Conservation (phyloP, 768 basidiomycete species). For the Boletus coccyginus region DNA sequence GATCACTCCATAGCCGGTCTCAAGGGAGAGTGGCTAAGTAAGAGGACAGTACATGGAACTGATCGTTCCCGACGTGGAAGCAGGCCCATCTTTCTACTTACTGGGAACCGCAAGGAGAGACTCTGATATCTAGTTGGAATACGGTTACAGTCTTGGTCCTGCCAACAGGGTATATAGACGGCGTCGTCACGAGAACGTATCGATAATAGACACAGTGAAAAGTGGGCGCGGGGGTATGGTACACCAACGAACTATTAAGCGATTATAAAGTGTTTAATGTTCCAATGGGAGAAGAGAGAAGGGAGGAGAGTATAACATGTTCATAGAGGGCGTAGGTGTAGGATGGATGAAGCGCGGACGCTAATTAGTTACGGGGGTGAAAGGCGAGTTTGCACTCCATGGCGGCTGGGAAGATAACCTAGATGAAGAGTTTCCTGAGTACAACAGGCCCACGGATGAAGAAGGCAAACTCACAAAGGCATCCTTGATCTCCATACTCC, state of each 20-base stretch:
- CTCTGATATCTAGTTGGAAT: slow-evolving; percentile 14
- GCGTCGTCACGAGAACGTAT: slow-evolving; percentile 12
- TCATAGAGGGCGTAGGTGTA: slow-evolving; percentile 21
- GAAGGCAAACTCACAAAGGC: slow-evolving; percentile 54
- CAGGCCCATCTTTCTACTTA: not conserved
- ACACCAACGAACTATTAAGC: slow-evolving; percentile 20
- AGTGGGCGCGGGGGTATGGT: slow-evolving; percentile 7
- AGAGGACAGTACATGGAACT: not conserved
- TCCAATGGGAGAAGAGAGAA: slow-evolving; percentile 13
- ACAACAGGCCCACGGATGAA: not conserved
- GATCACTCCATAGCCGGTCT: not conserved
- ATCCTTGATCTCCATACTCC: slow-evolving; percentile 76
- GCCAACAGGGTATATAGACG: slow-evolving; percentile 29
- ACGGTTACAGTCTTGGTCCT: slow-evolving; percentile 28
- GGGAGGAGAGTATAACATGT: slow-evolving; percentile 25
- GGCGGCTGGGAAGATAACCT: slow-evolving; percentile 76
- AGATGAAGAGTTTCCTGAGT: not conserved
- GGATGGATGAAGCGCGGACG: slow-evolving; percentile 14
- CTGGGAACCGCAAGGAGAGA: not conserved
- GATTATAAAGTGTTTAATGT: slow-evolving; percentile 29
- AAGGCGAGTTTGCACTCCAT: slow-evolving; percentile 77
- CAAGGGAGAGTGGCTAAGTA: too few relatives aligned
- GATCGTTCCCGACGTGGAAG: not conserved
- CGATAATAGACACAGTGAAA: slow-evolving; percentile 13
- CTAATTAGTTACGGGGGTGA: slow-evolving; percentile 39